phyloP scores from a whole-genome alignment of 495 filamentous ascomycete species.

The Hyphodiscus hymeniophilus region DNA sequence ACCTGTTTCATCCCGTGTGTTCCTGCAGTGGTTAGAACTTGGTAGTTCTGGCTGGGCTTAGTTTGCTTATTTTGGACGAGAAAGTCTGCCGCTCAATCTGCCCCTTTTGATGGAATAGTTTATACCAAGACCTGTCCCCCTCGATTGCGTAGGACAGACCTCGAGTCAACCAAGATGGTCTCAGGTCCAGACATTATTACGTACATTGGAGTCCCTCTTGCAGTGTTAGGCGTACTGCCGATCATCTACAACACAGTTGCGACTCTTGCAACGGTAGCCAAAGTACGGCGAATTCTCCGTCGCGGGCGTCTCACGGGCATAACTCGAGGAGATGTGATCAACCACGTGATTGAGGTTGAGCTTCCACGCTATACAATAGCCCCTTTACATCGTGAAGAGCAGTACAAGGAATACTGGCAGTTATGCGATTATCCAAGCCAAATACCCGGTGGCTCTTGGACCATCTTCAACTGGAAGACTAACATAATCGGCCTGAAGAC shows the following conservation, averaged over 20 bases:
- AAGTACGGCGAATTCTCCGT: constrained; percentile 47
- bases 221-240: constrained; percentile 58
- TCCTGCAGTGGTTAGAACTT: too few species aligned
- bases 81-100: constrained; percentile 1
- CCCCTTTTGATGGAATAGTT: neutral
- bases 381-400: constrained; percentile 45
- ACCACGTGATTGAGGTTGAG: constrained; percentile 58
- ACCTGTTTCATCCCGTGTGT: neutral
- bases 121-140: too few species aligned
- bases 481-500: constrained; percentile 50
- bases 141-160: too few species aligned
- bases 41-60: too few species aligned
- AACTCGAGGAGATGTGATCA: constrained; percentile 53
- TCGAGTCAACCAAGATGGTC: constrained; percentile 1
- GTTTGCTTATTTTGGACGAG: neutral
- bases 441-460: constrained; percentile 55
- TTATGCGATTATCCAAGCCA: constrained; percentile 35
- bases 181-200: constrained; percentile 33
- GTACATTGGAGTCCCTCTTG: constrained; percentile 55
- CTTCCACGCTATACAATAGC: constrained; percentile 54
- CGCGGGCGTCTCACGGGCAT: constrained; percentile 44
- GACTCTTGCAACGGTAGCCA: constrained; percentile 45
- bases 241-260: constrained; percentile 53
- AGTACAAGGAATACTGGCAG: constrained; percentile 46
- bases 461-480: constrained; percentile 54